Percentiles rank a stretch among this genome's conserved stretches.
Conservation (phyloP, 441 rosid species). For the Erodium chrysanthum region DNA sequence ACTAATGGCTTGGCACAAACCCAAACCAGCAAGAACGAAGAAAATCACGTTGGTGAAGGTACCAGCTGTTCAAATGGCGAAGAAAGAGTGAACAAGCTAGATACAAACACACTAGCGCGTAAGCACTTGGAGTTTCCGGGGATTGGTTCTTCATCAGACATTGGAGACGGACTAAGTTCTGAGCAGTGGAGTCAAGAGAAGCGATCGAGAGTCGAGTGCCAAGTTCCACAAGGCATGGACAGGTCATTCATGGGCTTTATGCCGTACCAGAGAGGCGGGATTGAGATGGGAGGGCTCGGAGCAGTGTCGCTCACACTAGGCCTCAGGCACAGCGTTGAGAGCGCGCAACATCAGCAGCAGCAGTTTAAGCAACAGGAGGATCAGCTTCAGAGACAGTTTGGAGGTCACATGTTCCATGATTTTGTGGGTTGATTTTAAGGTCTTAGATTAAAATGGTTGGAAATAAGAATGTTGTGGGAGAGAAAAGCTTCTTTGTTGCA, state of each 20-base stretch:
- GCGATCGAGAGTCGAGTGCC: conserved; percentile 33
- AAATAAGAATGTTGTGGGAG: background rate
- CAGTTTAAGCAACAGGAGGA: conserved; percentile 26
- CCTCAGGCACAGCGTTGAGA: conserved; percentile 27
- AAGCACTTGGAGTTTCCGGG: conserved; percentile 6
- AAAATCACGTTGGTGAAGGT: background rate
- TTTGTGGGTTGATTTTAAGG: conserved; percentile 32
- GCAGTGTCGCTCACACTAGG: conserved; percentile 51
- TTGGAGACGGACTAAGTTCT: background rate
- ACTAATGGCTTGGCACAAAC: conserved; percentile 1
- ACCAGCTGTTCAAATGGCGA: background rate
- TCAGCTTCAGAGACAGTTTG: conserved; percentile 34
- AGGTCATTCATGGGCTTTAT: conserved; percentile 23
- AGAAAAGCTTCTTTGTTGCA: background rate
- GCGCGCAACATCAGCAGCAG: conserved; percentile 24
- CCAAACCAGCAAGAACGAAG: background rate
- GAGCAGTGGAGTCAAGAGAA: conserved; percentile 39
- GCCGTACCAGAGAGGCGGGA: conserved; percentile 29
- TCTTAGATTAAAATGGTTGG: background rate
- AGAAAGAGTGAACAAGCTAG: background rate
- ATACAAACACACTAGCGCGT: background rate
- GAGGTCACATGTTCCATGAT: conserved; percentile 46
- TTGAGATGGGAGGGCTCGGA: background rate
- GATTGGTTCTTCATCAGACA: conserved; percentile 16
- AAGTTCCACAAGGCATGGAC: conserved; percentile 28